Evolutionary conservation across 495 filamentous ascomycete genomes (phyloP).

Genomic region (Hypoxylon subgilvum): DNA sequence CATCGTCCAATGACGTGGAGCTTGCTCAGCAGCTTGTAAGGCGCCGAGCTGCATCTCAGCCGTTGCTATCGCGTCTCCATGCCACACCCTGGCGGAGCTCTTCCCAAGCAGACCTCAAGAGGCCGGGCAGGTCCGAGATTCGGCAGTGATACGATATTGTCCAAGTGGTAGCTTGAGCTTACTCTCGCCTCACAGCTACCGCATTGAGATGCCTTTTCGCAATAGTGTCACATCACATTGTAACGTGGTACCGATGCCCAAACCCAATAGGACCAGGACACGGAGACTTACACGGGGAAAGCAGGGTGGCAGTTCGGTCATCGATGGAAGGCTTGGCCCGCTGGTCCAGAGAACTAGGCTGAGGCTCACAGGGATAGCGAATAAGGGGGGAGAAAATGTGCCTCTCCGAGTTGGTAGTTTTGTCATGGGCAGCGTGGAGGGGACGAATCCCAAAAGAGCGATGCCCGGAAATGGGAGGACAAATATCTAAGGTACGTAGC

Average conservation of each 20-base stretch:
- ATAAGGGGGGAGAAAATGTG: conserved; percentile 8
- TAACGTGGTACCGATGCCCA: conserved; percentile 30
- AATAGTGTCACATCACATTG: conserved; percentile 37
- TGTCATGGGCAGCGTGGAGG: neutral
- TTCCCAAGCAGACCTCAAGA: conserved; percentile 14
- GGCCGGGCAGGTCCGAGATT: conserved; percentile 28
- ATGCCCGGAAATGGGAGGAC: neutral
- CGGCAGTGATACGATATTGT: conserved; percentile 28
- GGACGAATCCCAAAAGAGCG: neutral
- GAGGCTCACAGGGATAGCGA: conserved; percentile 13
- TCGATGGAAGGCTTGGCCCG: conserved; percentile 9
- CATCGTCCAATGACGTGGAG: conserved; percentile 28
- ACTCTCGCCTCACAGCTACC: conserved; percentile 32
- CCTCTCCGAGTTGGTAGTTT: neutral
- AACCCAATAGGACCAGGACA: conserved; percentile 25
- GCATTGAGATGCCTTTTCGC: conserved; percentile 26
- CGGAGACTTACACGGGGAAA: conserved; percentile 17
- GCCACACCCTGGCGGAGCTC: conserved; percentile 22
- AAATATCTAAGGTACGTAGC: conserved; percentile 3
- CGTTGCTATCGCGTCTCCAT: conserved; percentile 22
- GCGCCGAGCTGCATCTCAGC: conserved; percentile 37
- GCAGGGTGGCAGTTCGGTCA: conserved; percentile 20
- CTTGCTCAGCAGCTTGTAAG: conserved; percentile 42
- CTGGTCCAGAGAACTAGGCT: conserved; percentile 4
- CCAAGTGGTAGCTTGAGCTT: conserved; percentile 29